A percentile compares a stretch with the other conserved stretches of the same genome.
These are phyloP conservation scores for Xenosphaeropsis pyriputrescens DNA, from an alignment of 2,329 filamentous ascomycete genomes.

Conservation along the genomic window DNA sequence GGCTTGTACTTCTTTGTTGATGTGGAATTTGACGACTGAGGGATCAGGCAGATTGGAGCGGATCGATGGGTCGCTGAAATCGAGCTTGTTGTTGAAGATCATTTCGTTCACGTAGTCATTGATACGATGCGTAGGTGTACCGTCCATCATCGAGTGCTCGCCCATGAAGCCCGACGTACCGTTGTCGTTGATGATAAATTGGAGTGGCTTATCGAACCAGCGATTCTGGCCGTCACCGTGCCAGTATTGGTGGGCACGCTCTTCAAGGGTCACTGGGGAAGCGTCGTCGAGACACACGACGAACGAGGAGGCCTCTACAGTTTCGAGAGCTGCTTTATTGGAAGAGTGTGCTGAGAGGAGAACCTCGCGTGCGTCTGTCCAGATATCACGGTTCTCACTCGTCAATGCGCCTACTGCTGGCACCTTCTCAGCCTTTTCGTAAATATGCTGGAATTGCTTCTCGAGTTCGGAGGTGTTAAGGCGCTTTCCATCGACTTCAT, in stretches of 20 bases:
- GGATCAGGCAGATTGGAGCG: conserved; percentile 80
- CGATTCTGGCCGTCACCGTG: conserved; percentile 91
- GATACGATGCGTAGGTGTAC: conserved; percentile 89
- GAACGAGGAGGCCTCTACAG: conserved; percentile 81
- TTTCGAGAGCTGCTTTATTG: conserved; percentile 65
- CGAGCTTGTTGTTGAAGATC: conserved; percentile 89
- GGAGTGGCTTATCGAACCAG: conserved; percentile 95
- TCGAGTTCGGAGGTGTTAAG: conserved; percentile 84
- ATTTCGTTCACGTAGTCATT: conserved; percentile 89
- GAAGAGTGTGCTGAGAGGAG: conserved; percentile 63
- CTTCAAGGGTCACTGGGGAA: conserved; percentile 80
- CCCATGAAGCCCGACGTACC: conserved; percentile 95
- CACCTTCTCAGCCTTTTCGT: conserved; percentile 58
- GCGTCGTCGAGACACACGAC: conserved; percentile 89
- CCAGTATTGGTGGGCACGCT: conserved; percentile 95
- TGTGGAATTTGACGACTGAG: conserved; percentile 58
- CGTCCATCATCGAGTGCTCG: conserved; percentile 99
- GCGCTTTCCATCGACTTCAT: conserved; percentile 70
- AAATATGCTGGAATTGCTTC: conserved; percentile 74
- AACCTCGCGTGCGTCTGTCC: conserved; percentile 68
- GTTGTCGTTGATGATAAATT: conserved; percentile 98
- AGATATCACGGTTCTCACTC: conserved; percentile 83
- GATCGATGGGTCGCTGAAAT: conserved; percentile 64
- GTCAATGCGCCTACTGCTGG: conserved; percentile 75
- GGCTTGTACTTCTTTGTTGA: conserved; percentile 57